Evolutionary conservation across 805 yeast genomes (phyloP).

Genomic region (Saturnispora gosingensis): DNA sequence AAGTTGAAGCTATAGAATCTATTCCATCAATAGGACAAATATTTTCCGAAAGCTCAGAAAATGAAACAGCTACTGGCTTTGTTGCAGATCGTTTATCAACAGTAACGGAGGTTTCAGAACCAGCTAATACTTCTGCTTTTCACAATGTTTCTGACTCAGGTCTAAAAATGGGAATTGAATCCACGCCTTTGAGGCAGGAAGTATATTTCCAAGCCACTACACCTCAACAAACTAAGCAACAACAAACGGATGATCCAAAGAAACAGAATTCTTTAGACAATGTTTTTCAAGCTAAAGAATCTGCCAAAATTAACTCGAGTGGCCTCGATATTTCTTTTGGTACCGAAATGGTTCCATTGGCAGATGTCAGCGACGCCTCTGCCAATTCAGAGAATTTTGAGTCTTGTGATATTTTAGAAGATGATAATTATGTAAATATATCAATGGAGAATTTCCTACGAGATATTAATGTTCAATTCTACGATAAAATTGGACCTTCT

Average conservation of each 20-base stretch:
- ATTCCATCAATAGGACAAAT: background rate
- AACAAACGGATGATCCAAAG: background rate
- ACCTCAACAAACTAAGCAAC: background rate
- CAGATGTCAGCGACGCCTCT: constrained; percentile 22
- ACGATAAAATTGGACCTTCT: constrained; percentile 24
- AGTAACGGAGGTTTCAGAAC: constrained; percentile 9
- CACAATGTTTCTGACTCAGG: background rate
- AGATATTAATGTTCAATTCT: constrained; percentile 25
- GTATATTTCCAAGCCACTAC: background rate
- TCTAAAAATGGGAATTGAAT: background rate
- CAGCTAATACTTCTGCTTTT: constrained; percentile 2
- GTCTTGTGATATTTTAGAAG: constrained; percentile 15
- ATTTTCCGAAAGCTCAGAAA: background rate
- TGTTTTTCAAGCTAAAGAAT: background rate
- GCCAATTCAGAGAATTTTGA: constrained; percentile 16
- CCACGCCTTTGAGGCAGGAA: background rate
- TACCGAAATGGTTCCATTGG: constrained; percentile 25
- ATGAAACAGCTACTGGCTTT: background rate
- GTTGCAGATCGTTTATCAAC: constrained; percentile 2
- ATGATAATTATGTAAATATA: constrained; percentile 22
- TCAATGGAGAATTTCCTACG: constrained; percentile 21
- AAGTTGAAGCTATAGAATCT: background rate
- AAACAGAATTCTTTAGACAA: background rate
- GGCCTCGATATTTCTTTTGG: constrained; percentile 14
- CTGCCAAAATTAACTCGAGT: constrained; percentile 5